Conservation (phyloP, 2,329 filamentous ascomycete species). For the Trichothecium sympodiale region DNA sequence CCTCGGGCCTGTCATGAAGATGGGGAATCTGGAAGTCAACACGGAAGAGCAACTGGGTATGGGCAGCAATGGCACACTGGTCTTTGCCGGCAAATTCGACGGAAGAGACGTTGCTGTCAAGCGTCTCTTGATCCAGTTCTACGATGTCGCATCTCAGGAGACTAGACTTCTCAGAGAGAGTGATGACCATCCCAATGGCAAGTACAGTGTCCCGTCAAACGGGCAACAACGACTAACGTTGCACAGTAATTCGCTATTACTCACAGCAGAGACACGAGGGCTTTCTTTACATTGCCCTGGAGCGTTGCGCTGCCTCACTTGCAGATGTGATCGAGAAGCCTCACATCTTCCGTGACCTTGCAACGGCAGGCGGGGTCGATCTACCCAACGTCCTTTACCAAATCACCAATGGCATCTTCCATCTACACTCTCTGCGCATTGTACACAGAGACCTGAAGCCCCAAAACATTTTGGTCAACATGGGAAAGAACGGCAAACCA, state of each 20-base stretch:
- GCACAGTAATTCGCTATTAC: slow-evolving; percentile 84
- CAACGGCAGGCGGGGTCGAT: slow-evolving; percentile 62
- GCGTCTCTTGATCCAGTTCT: slow-evolving; percentile 91
- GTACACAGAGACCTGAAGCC: slow-evolving; percentile 96
- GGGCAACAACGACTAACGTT: not conserved
- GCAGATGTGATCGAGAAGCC: slow-evolving; percentile 83
- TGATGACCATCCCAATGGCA: slow-evolving; percentile 83
- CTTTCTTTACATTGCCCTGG: slow-evolving; percentile 92
- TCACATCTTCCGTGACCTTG: slow-evolving; percentile 53
- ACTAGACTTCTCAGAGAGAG: slow-evolving; percentile 84
- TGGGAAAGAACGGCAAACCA: slow-evolving; percentile 57
- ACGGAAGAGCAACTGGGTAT: slow-evolving; percentile 55
- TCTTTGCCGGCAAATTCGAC: slow-evolving; percentile 91
- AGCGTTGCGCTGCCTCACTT: slow-evolving; percentile 86
- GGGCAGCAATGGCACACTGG: slow-evolving; percentile 93
- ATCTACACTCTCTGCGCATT: slow-evolving; percentile 84
- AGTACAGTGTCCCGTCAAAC: slow-evolving; percentile 7
- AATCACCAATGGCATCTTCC: slow-evolving; percentile 77
- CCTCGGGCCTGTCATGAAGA: slow-evolving; percentile 44
- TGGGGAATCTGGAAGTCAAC: slow-evolving; percentile 54
- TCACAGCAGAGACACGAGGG: slow-evolving; percentile 80
- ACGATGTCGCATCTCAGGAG: slow-evolving; percentile 89
- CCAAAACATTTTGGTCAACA: slow-evolving; percentile 86
- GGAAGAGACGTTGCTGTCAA: slow-evolving; percentile 91
- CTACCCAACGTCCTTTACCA: slow-evolving; percentile 74